Conservation (phyloP, 108 stramenopile species). For the Nitzschia sp. region DNA sequence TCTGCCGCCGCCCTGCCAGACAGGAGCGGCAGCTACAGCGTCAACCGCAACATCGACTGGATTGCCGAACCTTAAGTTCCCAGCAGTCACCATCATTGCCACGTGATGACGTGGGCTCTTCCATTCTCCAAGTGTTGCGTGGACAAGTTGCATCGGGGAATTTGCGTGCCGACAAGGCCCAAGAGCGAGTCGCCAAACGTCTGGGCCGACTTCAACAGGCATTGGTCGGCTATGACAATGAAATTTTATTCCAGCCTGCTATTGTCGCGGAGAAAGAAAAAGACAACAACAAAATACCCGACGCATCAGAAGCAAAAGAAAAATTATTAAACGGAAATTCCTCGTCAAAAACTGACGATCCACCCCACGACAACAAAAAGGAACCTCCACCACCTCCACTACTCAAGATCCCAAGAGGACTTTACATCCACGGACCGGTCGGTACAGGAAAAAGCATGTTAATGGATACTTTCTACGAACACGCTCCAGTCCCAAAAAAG, state of each 20-base stretch:
- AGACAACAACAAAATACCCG: neutral
- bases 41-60: too few relatives aligned
- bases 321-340: conserved; percentile 11
- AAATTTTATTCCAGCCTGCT: conserved; percentile 16
- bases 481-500: conserved; percentile 40
- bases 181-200: conserved; percentile 55
- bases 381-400: conserved; percentile 2
- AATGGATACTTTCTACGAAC: conserved; percentile 91
- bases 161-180: conserved; percentile 40
- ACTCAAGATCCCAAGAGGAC: conserved; percentile 66
- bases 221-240: conserved; percentile 46
- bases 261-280: neutral
- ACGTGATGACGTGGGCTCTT: too few relatives aligned
- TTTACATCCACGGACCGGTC: conserved; percentile 91
- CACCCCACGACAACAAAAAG: neutral
- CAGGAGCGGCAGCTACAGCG: too few relatives aligned
- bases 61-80: too few relatives aligned
- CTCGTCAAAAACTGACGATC: neutral
- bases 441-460: conserved; percentile 97
- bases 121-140: conserved; percentile 10
- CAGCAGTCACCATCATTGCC: too few relatives aligned
- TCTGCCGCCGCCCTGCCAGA: too few relatives aligned
- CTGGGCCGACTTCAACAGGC: conserved; percentile 55
- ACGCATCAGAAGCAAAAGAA: neutral
- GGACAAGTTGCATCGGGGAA: conserved; percentile 27